phyloP scores from a whole-genome alignment of 345 rosid species.

The Brassica carinata region DNA sequence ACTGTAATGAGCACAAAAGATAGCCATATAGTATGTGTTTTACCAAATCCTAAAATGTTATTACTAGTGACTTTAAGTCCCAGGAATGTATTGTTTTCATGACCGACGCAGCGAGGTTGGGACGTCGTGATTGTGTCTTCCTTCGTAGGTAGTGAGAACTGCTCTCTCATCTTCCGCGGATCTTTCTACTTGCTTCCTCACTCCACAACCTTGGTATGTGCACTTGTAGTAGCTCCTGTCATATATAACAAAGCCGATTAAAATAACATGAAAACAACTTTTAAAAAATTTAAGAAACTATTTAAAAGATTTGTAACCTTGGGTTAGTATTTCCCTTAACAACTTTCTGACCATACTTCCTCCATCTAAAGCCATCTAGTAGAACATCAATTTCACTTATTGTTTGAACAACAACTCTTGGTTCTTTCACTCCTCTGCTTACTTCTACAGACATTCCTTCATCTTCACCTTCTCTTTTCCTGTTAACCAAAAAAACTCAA shows the following conservation, averaged over 20 bases:
- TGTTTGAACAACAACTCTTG: conserved; percentile 93
- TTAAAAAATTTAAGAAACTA: neutral
- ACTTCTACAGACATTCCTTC: conserved; percentile 77
- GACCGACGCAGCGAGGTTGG: conserved; percentile 64
- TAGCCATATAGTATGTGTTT: conserved; percentile 22
- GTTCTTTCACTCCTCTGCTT: conserved; percentile 88
- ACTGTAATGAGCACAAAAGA: conserved; percentile 33
- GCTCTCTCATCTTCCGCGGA: conserved; percentile 83
- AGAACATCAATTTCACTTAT: conserved; percentile 94
- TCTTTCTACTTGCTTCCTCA: conserved; percentile 94
- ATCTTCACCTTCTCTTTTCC: conserved; percentile 75
- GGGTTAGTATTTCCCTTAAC: conserved; percentile 98
- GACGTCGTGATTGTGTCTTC: conserved; percentile 94
- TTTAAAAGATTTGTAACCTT: conserved; percentile 45
- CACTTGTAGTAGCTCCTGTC: conserved; percentile 96
- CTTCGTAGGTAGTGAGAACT: conserved; percentile 97
- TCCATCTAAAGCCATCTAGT: conserved; percentile 95
- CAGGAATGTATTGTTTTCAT: conserved; percentile 49
- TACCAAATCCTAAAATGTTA: conserved; percentile 38
- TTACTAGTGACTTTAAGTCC: conserved; percentile 43
- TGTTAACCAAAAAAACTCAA: conserved; percentile 31
- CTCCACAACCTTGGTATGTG: conserved; percentile 78
- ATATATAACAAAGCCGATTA: neutral
- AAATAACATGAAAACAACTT: conserved; percentile 24
- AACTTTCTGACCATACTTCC: conserved; percentile 97